These are phyloP conservation scores for Phaffia tasmanica DNA, from an alignment of 768 basidiomycete species.

Conservation along the genomic window DNA sequence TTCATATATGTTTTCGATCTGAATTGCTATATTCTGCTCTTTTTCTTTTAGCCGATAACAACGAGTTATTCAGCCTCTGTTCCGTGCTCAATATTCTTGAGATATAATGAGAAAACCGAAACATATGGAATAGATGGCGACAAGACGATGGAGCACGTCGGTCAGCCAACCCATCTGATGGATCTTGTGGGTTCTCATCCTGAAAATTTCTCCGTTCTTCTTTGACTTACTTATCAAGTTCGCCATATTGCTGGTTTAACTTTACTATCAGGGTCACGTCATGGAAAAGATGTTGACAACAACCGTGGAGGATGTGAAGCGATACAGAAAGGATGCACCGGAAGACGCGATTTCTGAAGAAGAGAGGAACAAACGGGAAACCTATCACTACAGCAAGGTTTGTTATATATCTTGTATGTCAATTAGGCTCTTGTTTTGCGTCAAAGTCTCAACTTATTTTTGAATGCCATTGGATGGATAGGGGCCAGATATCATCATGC, in stretches of 20 bases:
- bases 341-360: slow-evolving; percentile 35
- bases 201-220: neutral
- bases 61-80: slow-evolving; percentile 73
- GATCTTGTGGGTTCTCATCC: slow-evolving; percentile 32
- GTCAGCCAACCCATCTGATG: slow-evolving; percentile 29
- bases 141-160: slow-evolving; percentile 32
- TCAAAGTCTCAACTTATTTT: neutral
- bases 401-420: slow-evolving; percentile 24
- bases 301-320: slow-evolving; percentile 52
- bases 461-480: slow-evolving; percentile 21
- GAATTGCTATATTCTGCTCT: neutral
- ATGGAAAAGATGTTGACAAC: slow-evolving; percentile 79
- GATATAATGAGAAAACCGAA: slow-evolving; percentile 41
- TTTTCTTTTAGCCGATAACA: slow-evolving; percentile 42
- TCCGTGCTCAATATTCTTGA: slow-evolving; percentile 59
- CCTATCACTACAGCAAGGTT: slow-evolving; percentile 78
- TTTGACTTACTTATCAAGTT: neutral
- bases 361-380: slow-evolving; percentile 45
- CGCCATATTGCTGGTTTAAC: neutral
- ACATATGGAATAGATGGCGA: slow-evolving; percentile 40
- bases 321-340: slow-evolving; percentile 38
- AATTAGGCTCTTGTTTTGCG: neutral
- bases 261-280: slow-evolving; percentile 56
- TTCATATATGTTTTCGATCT: neutral
- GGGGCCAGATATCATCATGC: slow-evolving; percentile 61